Base-by-base conservation (phyloP, 371 early-diverging fungal species). In the Haplosporangium sp. region DNA sequence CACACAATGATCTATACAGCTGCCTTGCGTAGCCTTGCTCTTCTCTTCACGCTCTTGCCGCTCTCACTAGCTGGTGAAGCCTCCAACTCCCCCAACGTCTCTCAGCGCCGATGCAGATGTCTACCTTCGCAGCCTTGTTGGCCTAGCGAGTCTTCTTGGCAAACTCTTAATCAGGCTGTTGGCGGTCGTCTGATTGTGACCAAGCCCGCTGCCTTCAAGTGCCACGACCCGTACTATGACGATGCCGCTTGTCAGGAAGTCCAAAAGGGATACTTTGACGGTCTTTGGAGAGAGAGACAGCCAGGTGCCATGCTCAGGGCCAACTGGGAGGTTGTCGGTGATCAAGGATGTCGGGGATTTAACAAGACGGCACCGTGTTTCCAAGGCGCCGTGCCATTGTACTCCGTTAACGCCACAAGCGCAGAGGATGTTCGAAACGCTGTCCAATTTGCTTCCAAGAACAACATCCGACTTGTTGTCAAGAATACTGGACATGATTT, bases 401-500 rank as follows among this genome's bases (percentile, higher is more conserved):
- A 46, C 36, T 68, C 74, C 3, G 69, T 74, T 59, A 68, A 68
- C 14, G 68, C 74, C 8, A 55, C 61, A 8, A 64, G 11, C 36
- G 11, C 57, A 16, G 58, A 42, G 20, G 81, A 84, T 45, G 74
- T 84, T 18, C 73, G 68, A 12, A 29, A 63, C 4, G 64, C 76
- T 2, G 64, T 87, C 46, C 52, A 62, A 16, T 87, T 87, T 71
- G 85, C 86, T 21, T 29, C 61, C 8, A 42, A 68, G 42, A 63
- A 82, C 57, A 82, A 82, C 45, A 59, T 87, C 47, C 71, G 81
- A 11, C 68, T 87, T 16, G 82, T 73, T 36, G 75, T 87, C 59
- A 84, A 84, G 60, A 85, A 84, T 69, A 81, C 87, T 3, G 87
- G 87, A 8, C 86, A 87, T 45, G 84, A 84, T 47, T 81, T 55